These are phyloP conservation scores for Apiospora kogelbergensis DNA, from an alignment of 2,329 filamentous ascomycete species.

Conservation along the genomic window DNA sequence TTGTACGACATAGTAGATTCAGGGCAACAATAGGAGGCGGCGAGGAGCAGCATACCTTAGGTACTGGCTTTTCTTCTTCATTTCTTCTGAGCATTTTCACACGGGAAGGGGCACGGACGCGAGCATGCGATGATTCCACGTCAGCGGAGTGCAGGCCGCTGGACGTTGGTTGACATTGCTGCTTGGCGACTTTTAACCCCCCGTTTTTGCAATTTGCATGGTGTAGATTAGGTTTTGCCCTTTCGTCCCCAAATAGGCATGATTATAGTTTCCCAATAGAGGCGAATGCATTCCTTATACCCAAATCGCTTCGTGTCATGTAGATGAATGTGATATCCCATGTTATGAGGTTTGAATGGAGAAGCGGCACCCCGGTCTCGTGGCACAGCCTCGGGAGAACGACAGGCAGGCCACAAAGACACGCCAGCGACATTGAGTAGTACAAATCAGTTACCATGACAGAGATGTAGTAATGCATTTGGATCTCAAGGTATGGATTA, in stretches of 20 bases:
- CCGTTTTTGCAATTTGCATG: neutral
- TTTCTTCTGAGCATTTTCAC: slow-evolving; percentile 6
- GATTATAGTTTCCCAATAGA: neutral
- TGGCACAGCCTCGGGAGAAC: no score
- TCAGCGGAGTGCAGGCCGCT: slow-evolving; percentile 8
- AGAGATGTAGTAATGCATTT: no score
- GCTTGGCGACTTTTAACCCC: neutral
- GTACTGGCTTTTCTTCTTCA: neutral
- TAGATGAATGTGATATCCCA: neutral
- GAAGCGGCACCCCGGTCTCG: no score
- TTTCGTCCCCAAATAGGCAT: neutral
- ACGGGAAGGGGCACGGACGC: neutral
- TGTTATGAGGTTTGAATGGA: neutral
- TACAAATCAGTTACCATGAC: no score
- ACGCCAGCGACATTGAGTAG: no score
- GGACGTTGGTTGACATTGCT: neutral
- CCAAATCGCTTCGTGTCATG: neutral
- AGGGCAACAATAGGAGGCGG: slow-evolving; percentile 1
- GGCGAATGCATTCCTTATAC: neutral
- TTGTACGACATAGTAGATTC: slow-evolving; percentile 9
- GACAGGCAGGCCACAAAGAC: no score
- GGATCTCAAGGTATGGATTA: no score
- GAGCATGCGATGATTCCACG: neutral
- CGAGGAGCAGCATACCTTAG: neutral
- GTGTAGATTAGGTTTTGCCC: neutral